Evolutionary conservation across 1,284 basidiomycete species (phyloP), one percentile per base, ranked within the genome.

Genomic region (Malassezia cuniculi): DNA sequence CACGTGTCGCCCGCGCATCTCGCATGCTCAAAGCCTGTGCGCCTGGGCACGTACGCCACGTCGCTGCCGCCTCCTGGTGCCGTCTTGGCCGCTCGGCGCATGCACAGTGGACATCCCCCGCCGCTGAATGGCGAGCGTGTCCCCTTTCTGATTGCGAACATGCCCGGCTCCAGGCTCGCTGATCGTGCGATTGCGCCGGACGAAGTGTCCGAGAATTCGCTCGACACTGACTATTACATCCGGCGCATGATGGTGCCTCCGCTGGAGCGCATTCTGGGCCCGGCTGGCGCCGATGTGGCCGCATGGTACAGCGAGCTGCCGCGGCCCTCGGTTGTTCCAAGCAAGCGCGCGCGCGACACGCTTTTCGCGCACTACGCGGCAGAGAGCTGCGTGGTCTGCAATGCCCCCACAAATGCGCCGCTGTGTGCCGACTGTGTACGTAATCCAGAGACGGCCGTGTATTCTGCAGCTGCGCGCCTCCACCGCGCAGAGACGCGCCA

Each of bases 171-270:
- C 1, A 75, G 80, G 36, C 73, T 95, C 10, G 80, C 84, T 15
- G 84, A 93, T 51, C 74, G 82, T 48, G 86, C 85, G 0, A 72
- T 83, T 29, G 75, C 78, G 27, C 87, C 87, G 0, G 73, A 81
- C 52, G 81, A 82, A 44, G 74, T 90, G 48, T 69, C 94, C 28
- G 72, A 76, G 16, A 76, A 83, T 52, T 71, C 77, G 79, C 73
- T 90, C 18, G 85, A 93, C 62, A 79, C 79, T 3, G 68, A 74
- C n/a, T 94, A 95, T 69, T 95, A 97, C 66, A 93, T 97, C 55
- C 76, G 76, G 1, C 74, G 78, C 33, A 78, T 86, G 14, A 74
- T 97, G 34, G 83, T 95, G 35, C 85, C 85, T 4, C 86, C 90
- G 0, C 66, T 97, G 43, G 80, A 82, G 45, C 76, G 90, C 25